These are phyloP conservation scores for Strobilomyces dryophilus DNA, from an alignment of 768 basidiomycete species.

Conservation along the genomic window DNA sequence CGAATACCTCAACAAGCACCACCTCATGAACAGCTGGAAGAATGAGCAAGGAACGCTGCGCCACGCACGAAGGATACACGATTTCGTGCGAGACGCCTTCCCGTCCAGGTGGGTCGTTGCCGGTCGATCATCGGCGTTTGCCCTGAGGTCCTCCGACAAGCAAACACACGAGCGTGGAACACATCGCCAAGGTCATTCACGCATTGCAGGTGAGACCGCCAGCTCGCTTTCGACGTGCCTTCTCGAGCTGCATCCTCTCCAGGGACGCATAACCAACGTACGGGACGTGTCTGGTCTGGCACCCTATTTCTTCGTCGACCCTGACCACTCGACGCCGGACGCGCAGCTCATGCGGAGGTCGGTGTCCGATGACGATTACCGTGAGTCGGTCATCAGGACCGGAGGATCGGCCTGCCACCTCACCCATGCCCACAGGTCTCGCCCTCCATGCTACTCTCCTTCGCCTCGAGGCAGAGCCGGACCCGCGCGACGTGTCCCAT, in stretches of 20 bases:
- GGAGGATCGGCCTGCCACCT: background rate
- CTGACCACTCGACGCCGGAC: constrained; percentile 52
- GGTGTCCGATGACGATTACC: constrained; percentile 39
- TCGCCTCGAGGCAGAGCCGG: constrained; percentile 1
- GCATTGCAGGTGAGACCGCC: constrained; percentile 48
- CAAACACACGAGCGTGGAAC: constrained; percentile 47
- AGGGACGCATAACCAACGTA: constrained; percentile 71
- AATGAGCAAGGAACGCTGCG: constrained; percentile 46
- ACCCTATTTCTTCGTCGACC: constrained; percentile 76
- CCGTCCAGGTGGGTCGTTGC: constrained; percentile 46
- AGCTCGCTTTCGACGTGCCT: too few species aligned
- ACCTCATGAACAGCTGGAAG: constrained; percentile 58
- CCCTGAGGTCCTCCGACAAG: constrained; percentile 24
- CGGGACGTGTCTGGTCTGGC: constrained; percentile 65
- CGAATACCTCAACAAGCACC: constrained; percentile 84
- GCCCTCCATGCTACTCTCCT: constrained; percentile 5
- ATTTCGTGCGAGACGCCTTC: constrained; percentile 50
- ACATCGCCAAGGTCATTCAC: constrained; percentile 60
- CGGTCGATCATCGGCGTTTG: background rate
- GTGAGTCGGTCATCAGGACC: constrained; percentile 30
- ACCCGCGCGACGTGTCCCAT: constrained; percentile 10
- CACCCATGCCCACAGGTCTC: background rate
- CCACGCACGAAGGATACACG: constrained; percentile 53
- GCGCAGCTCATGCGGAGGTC: constrained; percentile 50
- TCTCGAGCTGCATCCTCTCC: background rate